Evolutionary conservation across 805 yeast genomes (phyloP).

Genomic region (Candida dajiaensis): DNA sequence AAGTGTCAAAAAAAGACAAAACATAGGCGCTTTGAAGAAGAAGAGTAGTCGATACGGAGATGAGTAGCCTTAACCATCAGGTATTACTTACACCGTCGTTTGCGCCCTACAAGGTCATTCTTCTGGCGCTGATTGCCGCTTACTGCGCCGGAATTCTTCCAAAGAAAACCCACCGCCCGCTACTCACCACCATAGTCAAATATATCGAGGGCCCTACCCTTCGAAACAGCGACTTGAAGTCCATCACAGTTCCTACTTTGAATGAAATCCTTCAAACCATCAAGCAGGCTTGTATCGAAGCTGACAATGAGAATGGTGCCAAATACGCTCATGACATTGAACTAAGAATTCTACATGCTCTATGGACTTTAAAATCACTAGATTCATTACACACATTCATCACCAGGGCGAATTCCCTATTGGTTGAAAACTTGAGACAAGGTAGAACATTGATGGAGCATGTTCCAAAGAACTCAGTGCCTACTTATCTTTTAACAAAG

Average conservation of each 20-base stretch:
- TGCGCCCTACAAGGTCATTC: conserved; percentile 50
- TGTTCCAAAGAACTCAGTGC: conserved; percentile 8
- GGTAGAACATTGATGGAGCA: conserved; percentile 24
- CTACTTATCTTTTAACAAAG: conserved; percentile 26
- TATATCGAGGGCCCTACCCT: conserved; percentile 33
- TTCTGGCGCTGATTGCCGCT: conserved; percentile 41
- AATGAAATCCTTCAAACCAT: conserved; percentile 25
- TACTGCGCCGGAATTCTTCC: conserved; percentile 40
- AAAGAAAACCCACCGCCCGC: conserved; percentile 29
- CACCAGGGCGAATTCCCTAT: conserved; percentile 24
- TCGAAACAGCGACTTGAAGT: conserved; percentile 8
- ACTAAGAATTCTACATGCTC: conserved; percentile 26
- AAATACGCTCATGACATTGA: conserved; percentile 26
- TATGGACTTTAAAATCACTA: conserved; percentile 44
- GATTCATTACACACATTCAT: conserved; percentile 41
- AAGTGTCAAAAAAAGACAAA: not conserved
- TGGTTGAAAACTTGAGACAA: conserved; percentile 30
- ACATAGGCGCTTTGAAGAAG: not conserved
- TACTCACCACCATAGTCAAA: conserved; percentile 37
- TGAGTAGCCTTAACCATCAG: not conserved
- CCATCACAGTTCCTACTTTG: conserved; percentile 30
- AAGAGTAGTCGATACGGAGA: not conserved
- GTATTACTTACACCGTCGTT: conserved; percentile 32
- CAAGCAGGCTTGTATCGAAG: conserved; percentile 12
- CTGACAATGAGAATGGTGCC: conserved; percentile 18